Base-by-base conservation (phyloP, 345 rosid genomes). In the Salix exigua region DNA sequence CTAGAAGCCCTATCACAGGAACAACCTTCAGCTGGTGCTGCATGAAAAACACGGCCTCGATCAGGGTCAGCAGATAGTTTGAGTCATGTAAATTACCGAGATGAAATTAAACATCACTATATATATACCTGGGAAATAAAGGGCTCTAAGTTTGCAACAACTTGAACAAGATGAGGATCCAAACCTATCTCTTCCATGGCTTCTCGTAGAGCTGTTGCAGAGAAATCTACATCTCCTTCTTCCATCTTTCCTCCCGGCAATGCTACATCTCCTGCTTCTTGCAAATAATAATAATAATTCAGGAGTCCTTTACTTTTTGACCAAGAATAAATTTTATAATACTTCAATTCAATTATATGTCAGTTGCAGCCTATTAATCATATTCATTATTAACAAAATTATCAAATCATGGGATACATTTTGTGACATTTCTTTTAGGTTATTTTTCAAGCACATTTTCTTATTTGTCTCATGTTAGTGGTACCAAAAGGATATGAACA, bases 161-260 rank as follows among this genome's bases (percentile, higher is more conserved):
- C 80, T 72, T 83, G 82, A 58, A 84, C 86, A 46, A 77, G 72
- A 44, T 37, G n/a, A 12, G 89, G 82, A 67, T 83, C 68, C 79
- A 85, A 66, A 60, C 88, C 86, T 48, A 87, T 81, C 81, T 82
- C 83, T 75, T 84, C 87, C 78, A 44, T 70, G 82, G 82, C 76
- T 77, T 85, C 86, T 53, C 89, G 77, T 25, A 77, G 46, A 13
- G 86, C 85, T 0, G 88, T 87, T 13, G 86, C 83, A 16, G 81
- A 48, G 7, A 77, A 81, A 70, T 87, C 82, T 17, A n/a, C 55
- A 75, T 82, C 89, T 19, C 60, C 79, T 37, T 80, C 83, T 25
- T 84, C 87, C 83, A 75, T 84, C 79, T 84, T 84, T 66, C 89
- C 89, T 2, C 83, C 87, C 0, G 87, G 89, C 75, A 87, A 75